Conservation (phyloP, 306 rosid genomes). For the Pterocarpus macrocarpus region DNA sequence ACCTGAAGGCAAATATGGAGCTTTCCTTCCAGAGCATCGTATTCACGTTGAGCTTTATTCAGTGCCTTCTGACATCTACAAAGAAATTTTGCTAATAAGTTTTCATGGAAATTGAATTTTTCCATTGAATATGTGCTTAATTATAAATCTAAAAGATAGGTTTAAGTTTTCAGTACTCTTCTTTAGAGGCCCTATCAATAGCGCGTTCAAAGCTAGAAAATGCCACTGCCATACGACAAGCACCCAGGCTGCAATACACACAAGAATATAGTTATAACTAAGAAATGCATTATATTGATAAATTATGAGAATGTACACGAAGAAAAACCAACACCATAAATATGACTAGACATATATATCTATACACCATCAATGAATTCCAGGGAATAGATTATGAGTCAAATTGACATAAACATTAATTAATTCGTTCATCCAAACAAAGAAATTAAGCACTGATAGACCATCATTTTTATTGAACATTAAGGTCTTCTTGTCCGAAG, state of each 20-base stretch:
- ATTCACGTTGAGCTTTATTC: conserved; percentile 34
- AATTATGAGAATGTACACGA: background rate
- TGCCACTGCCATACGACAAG: conserved; percentile 34
- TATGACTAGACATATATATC: background rate
- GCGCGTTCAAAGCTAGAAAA: background rate
- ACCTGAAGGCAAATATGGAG: conserved; percentile 46
- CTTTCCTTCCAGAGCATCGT: conserved; percentile 12
- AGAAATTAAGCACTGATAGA: background rate
- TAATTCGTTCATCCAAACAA: background rate
- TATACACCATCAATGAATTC: background rate
- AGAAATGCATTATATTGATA: background rate
- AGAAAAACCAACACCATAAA: background rate
- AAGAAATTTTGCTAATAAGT: background rate
- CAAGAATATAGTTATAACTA: background rate
- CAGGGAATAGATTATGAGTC: background rate
- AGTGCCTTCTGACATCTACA: conserved; percentile 42
- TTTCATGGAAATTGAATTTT: background rate
- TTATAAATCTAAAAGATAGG: background rate
- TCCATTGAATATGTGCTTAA: background rate
- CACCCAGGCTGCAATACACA: conserved; percentile 42
- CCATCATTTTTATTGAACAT: no score
- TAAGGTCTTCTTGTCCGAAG: no score
- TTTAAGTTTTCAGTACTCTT: conserved; percentile 38
- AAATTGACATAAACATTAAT: background rate
- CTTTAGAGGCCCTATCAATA: background rate